Evolutionary conservation across 2,329 filamentous ascomycete species (phyloP).

Genomic region (Aspergillus vadensis): DNA sequence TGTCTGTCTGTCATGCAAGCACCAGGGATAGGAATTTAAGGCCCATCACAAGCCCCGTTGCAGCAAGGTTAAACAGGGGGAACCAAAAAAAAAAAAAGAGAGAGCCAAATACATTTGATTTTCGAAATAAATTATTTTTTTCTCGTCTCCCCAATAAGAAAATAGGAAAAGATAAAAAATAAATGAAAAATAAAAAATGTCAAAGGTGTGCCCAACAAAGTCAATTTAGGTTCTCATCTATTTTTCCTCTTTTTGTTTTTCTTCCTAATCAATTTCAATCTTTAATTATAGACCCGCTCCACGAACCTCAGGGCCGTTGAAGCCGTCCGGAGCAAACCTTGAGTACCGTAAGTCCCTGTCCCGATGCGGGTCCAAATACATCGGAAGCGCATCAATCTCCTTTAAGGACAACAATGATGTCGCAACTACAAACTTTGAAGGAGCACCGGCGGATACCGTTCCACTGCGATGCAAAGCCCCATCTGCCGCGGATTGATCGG

Average conservation of each 20-base stretch:
- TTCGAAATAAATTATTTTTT: not conserved
- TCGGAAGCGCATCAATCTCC: conserved; percentile 11
- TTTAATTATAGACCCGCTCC: conserved; percentile 6
- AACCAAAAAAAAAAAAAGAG: not conserved
- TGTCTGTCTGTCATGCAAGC: conserved; percentile 19
- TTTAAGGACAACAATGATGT: conserved; percentile 12
- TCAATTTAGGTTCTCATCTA: not conserved
- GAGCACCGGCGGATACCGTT: conserved; percentile 25
- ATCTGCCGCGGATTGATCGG: conserved; percentile 29
- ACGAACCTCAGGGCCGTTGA: conserved; percentile 5
- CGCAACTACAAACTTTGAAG: conserved; percentile 24
- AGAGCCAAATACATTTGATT: conserved; percentile 12
- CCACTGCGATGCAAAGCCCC: conserved; percentile 20
- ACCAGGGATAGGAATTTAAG: conserved; percentile 19
- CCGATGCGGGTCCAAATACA: conserved; percentile 13
- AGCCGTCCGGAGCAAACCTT: conserved; percentile 1
- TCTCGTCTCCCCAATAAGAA: not conserved
- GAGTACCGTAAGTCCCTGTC: conserved; percentile 2
- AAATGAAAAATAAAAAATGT: not conserved
- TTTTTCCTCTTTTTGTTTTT: not conserved
- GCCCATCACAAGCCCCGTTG: conserved; percentile 28
- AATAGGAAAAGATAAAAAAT: not conserved
- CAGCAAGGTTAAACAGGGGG: conserved; percentile 24
- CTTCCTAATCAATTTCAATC: not conserved
- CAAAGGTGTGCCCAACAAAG: not conserved